A percentile compares a stretch with the other conserved stretches of the same genome.
Evolutionary conservation across 345 rosid species (phyloP).

Genomic region (Pelargonium nanum): DNA sequence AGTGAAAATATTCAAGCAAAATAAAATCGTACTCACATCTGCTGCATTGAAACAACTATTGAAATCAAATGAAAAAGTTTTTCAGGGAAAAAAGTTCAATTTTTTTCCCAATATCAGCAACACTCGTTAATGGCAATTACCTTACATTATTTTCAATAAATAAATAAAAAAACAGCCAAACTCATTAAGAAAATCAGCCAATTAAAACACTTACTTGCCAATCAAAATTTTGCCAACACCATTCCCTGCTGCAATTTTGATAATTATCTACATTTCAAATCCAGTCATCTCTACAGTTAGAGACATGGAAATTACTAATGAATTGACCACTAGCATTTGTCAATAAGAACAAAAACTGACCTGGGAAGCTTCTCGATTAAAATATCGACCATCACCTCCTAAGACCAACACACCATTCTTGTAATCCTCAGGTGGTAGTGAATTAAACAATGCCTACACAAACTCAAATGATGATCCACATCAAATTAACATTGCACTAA

Average conservation of each 20-base stretch:
- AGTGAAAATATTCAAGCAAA: neutral
- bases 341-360: constrained; percentile 16
- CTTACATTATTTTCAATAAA: neutral
- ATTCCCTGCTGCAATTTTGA: constrained; percentile 93
- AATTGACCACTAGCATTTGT: constrained; percentile 1
- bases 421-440: constrained; percentile 75
- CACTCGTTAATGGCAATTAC: neutral
- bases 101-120: neutral
- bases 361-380: constrained; percentile 83
- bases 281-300: neutral
- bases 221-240: constrained; percentile 76
- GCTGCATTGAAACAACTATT: neutral
- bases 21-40: neutral
- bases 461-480: constrained; percentile 2
- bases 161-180: neutral
- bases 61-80: no score
- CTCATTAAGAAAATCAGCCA: constrained; percentile 5
- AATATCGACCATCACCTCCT: constrained; percentile 95
- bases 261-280: constrained; percentile 53
- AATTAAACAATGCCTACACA: constrained; percentile 71
- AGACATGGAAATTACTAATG: neutral
- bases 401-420: constrained; percentile 59
- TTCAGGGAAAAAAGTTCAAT: neutral
- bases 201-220: constrained; percentile 50
- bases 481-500: neutral